Evolutionary conservation across 139 green algal species (phyloP), one percentile per base, ranked within the genome.

Genomic region (Astrephomene gubernaculifera): DNA sequence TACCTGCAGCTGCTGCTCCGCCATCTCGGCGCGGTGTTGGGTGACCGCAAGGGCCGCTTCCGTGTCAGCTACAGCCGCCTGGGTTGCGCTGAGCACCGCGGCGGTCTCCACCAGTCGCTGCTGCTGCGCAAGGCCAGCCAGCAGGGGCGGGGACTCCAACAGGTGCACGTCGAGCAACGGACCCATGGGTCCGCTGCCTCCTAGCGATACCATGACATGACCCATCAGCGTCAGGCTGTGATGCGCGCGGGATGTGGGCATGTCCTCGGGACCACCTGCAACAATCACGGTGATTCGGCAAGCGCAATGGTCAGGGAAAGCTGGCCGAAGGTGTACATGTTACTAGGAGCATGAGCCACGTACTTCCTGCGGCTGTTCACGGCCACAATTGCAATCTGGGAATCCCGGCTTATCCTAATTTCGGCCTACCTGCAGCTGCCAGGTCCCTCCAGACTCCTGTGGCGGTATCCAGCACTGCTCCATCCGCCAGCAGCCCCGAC

Each of bases 211-310:
- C 44, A 86, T 86, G 33, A 75, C 53, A 25, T 86, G 60, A 24
- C 87, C 88, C 4, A 86, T 52, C 22, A 49, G 12, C 29, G 88
- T 90, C 25, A 94, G 80, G 29, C 63, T 91, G 81, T 94, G 90
- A 43, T 88, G 63, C 9, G 87, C 87, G 61, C 85, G 63, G 2
- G 86, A 71, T 0, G 78, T 83, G 33, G 89, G 89, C 44, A 81
- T 64, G 78, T 89, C 80, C 63, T 86, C 67, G 5, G 84, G 78
- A 7, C 72, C 43, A 10, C 71, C 88, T 91, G 78, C 33, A 5
- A 8, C 10, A 45, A 49, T 41, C 29, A 39, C 61, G n/a, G 57
- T 9, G 57, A 67, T n/a, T n/a, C n/a, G n/a, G n/a, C n/a, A n/a
- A n/a, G n/a, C n/a, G n/a, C n/a, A n/a, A n/a, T n/a, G n/a, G n/a